Evolutionary conservation across 2,329 filamentous ascomycete genomes (phyloP), one percentile per base, ranked within the genome.

Genomic region (Calcarisporium arbuscula): DNA sequence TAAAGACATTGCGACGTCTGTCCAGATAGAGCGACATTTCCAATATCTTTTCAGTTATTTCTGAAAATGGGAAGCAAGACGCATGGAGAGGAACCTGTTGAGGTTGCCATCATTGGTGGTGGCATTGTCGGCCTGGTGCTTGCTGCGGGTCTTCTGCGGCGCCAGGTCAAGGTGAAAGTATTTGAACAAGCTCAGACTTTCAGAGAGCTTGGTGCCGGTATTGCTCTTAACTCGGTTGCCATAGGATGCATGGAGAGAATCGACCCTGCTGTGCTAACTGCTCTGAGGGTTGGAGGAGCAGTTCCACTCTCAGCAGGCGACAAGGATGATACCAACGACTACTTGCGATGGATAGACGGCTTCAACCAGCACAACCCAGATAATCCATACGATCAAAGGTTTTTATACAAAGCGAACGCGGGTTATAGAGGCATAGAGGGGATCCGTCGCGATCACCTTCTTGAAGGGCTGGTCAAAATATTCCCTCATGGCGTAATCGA

Each of bases 171-270:
- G 0, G 68, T 61, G 39, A 64, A 52, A 1, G 36, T 74, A 4
- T 74, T 69, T 43, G 70, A 74, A 45, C 61, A 64, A 6, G 59
- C 66, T 0, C 30, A 53, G 0, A 46, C 50, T 2, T 63, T 68
- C 34, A 53, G 58, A 4, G 68, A 71, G 41, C 64, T 67, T 5
- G 71, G 71, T 0, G 69, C 70, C 0, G 71, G 70, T 7, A 66
- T 74, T 18, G 69, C 65, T 4, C 66, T 72, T 44, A 65, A 60
- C 7, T 67, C 67, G n/a, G 72, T 71, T 40, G 68, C 68, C 3
- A 61, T 53, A 55, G 9, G 67, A 68, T 25, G 22, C 11, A 64
- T 74, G 55, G 42, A 39, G 6, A 33, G 51, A 11, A 50, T 68
- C 7, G 56, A 62, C 33, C 57, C 60, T 0, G 47, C 50, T n/a